Evolutionary conservation across 495 filamentous ascomycete species (phyloP).

Genomic region (Filosporella fistucella): DNA sequence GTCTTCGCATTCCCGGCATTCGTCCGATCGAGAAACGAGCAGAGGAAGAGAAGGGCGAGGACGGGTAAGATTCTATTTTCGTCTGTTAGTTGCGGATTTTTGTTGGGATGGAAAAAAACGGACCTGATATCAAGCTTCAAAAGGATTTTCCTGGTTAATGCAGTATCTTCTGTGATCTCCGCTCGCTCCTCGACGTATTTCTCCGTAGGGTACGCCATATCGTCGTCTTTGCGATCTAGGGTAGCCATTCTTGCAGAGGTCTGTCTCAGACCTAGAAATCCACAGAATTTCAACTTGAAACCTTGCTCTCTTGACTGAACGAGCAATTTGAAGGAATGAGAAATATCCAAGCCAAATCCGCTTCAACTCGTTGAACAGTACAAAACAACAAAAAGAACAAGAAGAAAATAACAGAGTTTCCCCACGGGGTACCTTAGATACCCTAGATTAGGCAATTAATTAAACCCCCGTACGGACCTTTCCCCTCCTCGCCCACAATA

Average conservation of each 20-base stretch:
- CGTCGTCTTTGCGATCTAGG: neutral
- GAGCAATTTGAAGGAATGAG: too few relatives aligned
- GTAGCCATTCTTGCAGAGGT: neutral
- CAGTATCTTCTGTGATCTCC: conserved; percentile 12
- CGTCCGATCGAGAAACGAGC: conserved; percentile 78
- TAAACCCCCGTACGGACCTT: too few relatives aligned
- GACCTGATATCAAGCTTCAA: conserved; percentile 53
- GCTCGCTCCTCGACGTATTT: conserved; percentile 11
- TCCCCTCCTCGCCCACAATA: too few relatives aligned
- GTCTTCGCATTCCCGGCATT: conserved; percentile 90
- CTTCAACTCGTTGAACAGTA: too few relatives aligned
- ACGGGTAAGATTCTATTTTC: conserved; percentile 40
- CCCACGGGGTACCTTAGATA: too few relatives aligned
- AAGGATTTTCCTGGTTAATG: conserved; percentile 37
- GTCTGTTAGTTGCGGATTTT: neutral
- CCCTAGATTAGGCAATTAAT: too few relatives aligned
- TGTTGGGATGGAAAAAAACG: conserved; percentile 2
- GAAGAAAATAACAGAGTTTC: too few relatives aligned
- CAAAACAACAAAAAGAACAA: too few relatives aligned
- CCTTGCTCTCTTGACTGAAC: too few relatives aligned
- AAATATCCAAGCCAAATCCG: too few relatives aligned
- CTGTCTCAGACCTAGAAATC: too few relatives aligned
- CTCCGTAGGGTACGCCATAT: neutral
- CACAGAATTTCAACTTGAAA: too few relatives aligned
- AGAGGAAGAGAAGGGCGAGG: conserved; percentile 68